Percentiles rank a stretch among this genome's conserved stretches.
Conservation (phyloP, 805 yeast species). For the Candida sonorensis region DNA sequence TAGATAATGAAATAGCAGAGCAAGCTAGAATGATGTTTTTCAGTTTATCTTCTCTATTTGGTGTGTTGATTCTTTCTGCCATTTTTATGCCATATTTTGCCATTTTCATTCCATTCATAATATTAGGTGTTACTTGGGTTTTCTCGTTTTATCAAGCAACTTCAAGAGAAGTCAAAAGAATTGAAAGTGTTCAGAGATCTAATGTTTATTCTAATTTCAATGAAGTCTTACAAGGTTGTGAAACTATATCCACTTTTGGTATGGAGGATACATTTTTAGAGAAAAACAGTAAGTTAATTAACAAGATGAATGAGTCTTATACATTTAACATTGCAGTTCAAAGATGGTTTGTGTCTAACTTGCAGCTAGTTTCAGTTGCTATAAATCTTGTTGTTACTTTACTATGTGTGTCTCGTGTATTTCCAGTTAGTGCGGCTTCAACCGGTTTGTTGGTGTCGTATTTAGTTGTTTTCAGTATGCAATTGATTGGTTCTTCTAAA, state of each 20-base stretch:
- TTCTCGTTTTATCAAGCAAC: conserved; percentile 42
- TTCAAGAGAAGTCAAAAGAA: conserved; percentile 40
- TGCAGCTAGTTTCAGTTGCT: conserved; percentile 34
- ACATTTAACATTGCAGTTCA: conserved; percentile 37
- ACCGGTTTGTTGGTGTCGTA: conserved; percentile 42
- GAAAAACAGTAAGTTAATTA: conserved; percentile 31
- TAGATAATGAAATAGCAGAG: conserved; percentile 74
- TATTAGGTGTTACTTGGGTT: conserved; percentile 30
- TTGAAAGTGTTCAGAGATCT: conserved; percentile 42
- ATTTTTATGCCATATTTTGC: conserved; percentile 49
- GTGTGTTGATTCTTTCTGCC: conserved; percentile 33
- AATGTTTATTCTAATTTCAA: conserved; percentile 42
- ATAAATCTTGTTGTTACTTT: conserved; percentile 37
- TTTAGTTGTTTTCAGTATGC: conserved; percentile 39
- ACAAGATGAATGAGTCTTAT: conserved; percentile 40
- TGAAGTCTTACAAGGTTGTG: conserved; percentile 42
- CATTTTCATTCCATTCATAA: conserved; percentile 46
- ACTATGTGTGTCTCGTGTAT: conserved; percentile 38
- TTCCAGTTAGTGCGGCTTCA: conserved; percentile 37
- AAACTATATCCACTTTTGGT: conserved; percentile 37
- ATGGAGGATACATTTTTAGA: conserved; percentile 23
- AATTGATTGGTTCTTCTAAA: conserved; percentile 36
- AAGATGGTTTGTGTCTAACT: conserved; percentile 42
- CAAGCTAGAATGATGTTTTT: conserved; percentile 55
- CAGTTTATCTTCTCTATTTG: conserved; percentile 32